These are phyloP conservation scores for Wallacemonas sp. DNA, from an alignment of 208 protist species.

Conservation along the genomic window DNA sequence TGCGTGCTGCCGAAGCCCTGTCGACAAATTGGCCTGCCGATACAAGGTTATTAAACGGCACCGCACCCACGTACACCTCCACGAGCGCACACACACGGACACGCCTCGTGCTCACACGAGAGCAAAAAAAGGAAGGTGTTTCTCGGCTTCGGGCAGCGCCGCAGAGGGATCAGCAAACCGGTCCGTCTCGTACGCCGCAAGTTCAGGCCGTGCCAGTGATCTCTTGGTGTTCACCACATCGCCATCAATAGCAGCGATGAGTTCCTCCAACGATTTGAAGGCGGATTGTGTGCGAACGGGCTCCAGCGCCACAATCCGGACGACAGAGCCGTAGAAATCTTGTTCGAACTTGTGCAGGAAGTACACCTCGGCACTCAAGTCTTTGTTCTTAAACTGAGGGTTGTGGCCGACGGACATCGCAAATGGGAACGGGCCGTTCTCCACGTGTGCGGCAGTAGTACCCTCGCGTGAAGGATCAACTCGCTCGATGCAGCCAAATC, in stretches of 20 bases:
- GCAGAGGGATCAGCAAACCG: slow-evolving; percentile 34
- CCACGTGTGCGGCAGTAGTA: background rate
- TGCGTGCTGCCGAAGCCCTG: too few species aligned
- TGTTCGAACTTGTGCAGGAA: slow-evolving; percentile 81
- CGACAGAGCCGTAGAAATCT: slow-evolving; percentile 87
- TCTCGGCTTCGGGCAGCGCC: slow-evolving; percentile 5
- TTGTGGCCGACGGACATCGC: slow-evolving; percentile 91
- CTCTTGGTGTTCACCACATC: slow-evolving; percentile 45
- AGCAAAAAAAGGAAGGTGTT: background rate
- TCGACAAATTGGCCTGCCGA: too few species aligned
- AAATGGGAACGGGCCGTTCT: slow-evolving; percentile 58
- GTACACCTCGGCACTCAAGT: slow-evolving; percentile 82
- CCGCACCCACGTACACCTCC: background rate
- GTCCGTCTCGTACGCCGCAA: slow-evolving; percentile 21
- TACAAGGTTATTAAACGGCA: too few species aligned
- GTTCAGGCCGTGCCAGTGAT: slow-evolving; percentile 25
- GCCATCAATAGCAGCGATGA: slow-evolving; percentile 75
- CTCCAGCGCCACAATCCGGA: slow-evolving; percentile 70
- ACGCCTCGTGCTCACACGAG: too few species aligned
- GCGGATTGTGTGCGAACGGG: slow-evolving; percentile 51
- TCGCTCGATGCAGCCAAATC: slow-evolving; percentile 70
- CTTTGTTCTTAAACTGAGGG: slow-evolving; percentile 81
- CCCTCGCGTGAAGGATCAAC: background rate
- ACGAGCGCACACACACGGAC: background rate
- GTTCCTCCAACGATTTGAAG: slow-evolving; percentile 73